Conservation (phyloP, 2,329 filamentous ascomycete genomes). For the Ceratocystis diversiconidia region DNA sequence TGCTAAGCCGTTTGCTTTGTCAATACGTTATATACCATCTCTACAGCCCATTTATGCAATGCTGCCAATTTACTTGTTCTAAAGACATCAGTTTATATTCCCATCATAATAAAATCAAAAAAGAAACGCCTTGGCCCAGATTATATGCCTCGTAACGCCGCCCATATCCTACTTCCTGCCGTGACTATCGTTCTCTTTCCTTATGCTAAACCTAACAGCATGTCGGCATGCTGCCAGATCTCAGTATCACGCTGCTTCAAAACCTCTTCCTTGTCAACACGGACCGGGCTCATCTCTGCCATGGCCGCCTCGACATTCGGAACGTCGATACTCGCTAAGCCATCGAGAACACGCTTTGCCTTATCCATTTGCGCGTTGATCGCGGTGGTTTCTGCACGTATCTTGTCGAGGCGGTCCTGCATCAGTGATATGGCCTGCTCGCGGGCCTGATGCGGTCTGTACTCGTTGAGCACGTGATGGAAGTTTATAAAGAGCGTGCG, state of each 20-base stretch:
- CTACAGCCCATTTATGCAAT: neutral
- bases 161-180: neutral
- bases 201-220: neutral
- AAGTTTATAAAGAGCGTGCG: conserved; percentile 78
- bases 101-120: neutral
- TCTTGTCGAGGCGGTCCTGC: conserved; percentile 66
- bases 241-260: conserved; percentile 8
- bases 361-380: conserved; percentile 55
- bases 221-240: conserved; percentile 7
- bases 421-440: conserved; percentile 78
- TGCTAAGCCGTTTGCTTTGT: neutral
- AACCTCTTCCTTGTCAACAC: neutral
- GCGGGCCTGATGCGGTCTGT: conserved; percentile 80
- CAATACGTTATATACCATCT: neutral
- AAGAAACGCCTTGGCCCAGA: neutral
- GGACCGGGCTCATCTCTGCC: neutral
- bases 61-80: neutral
- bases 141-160: neutral
- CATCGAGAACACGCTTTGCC: conserved; percentile 58
- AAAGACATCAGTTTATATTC: neutral
- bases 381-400: conserved; percentile 56
- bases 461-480: conserved; percentile 86
- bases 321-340: conserved; percentile 41
- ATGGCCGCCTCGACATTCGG: conserved; percentile 11
- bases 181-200: neutral